These are phyloP conservation scores for Ensete ventricosum DNA, from an alignment of 176 grass and related monocot genomes.

Conservation along the genomic window DNA sequence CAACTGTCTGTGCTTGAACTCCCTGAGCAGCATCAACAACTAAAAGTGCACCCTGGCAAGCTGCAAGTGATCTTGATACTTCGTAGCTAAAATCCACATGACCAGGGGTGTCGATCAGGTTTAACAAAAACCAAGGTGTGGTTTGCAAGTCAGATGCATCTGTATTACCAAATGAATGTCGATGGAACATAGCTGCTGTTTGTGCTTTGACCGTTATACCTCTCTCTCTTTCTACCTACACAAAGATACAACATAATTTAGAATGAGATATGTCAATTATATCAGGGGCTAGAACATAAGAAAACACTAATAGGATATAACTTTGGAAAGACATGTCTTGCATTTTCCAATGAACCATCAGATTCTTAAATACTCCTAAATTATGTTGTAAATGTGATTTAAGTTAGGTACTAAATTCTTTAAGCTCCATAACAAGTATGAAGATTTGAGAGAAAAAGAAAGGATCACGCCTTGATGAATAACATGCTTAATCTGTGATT, in stretches of 20 bases:
- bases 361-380: neutral
- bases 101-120: constrained; percentile 89
- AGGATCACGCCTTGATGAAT: too few species aligned
- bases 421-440: too few species aligned
- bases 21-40: constrained; percentile 96
- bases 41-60: constrained; percentile 93
- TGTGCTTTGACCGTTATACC: constrained; percentile 98
- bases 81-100: constrained; percentile 98
- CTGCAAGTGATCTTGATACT: constrained; percentile 86
- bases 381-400: neutral
- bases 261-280: neutral
- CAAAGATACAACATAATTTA: neutral
- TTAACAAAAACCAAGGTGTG: constrained; percentile 55
- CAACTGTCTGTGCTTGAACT: constrained; percentile 96
- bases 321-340: too few species aligned
- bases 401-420: too few species aligned
- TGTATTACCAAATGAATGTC: constrained; percentile 10
- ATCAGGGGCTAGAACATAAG: neutral
- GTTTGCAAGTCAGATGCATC: constrained; percentile 14
- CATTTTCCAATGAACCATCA: too few species aligned
- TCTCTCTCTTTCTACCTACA: constrained; percentile 87
- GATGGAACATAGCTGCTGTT: constrained; percentile 95
- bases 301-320: neutral
- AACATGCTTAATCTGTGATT: too few species aligned
- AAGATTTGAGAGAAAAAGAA: too few species aligned